phyloP scores from a whole-genome alignment of 1,139 yeast species.

The Taphrina pruni region DNA sequence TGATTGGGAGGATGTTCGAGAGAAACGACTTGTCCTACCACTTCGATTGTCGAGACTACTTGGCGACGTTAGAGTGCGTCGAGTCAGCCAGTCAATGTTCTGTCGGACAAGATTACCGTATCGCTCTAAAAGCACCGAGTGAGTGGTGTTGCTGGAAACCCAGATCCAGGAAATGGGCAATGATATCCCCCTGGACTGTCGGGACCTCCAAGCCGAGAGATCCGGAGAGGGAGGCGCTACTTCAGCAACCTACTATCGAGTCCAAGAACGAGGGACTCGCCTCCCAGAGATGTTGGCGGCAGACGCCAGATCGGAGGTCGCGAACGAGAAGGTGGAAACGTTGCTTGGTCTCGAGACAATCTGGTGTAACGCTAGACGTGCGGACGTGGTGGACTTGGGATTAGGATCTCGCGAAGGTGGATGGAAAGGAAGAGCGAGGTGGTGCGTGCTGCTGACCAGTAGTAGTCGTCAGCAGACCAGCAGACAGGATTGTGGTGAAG shows the following conservation, averaged over 20 bases:
- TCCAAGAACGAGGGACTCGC: slow-evolving; percentile 1
- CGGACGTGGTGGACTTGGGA: no score
- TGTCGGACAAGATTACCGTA: neutral
- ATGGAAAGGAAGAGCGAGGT: neutral
- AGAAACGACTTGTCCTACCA: no score
- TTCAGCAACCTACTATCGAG: neutral
- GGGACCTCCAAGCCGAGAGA: slow-evolving; percentile 13
- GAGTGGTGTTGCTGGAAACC: neutral
- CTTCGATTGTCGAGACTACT: no score
- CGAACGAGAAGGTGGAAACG: slow-evolving; percentile 1
- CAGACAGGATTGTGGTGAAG: no score
- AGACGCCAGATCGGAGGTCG: slow-evolving; percentile 8
- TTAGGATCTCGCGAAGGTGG: no score
- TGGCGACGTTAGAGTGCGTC: neutral
- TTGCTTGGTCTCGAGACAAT: neutral
- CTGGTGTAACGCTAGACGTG: neutral
- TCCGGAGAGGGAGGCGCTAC: neutral
- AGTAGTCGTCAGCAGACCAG: no score
- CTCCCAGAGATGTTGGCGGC: neutral
- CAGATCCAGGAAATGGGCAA: neutral
- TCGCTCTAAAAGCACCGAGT: neutral
- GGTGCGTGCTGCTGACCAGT: neutral
- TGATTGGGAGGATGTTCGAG: no score
- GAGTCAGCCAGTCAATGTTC: neutral
- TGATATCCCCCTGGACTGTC: neutral